A percentile compares a stretch with the other conserved stretches of the same genome.
phyloP scores from a whole-genome alignment of 2,329 filamentous ascomycete genomes.

The Colletotrichum tofieldiae region DNA sequence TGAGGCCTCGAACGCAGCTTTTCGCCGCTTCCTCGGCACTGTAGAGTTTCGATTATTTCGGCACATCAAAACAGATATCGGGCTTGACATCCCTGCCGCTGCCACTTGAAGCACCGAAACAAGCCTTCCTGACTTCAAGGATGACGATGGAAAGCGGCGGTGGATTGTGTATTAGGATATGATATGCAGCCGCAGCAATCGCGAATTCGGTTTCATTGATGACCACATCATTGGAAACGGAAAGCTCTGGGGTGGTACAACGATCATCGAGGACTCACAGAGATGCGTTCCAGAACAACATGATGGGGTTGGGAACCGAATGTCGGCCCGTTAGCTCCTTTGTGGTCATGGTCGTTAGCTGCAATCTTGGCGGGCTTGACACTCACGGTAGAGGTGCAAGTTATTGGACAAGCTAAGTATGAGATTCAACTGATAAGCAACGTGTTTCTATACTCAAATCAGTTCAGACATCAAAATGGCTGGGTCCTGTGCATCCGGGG shows the following conservation, averaged over 20 bases:
- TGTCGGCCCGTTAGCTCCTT: not conserved
- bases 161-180: constrained; percentile 50
- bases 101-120: no score
- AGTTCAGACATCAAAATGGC: not conserved
- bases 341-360: not conserved
- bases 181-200: constrained; percentile 60
- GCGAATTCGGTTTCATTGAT: constrained; percentile 66
- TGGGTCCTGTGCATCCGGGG: not conserved
- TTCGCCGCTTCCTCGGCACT: no score
- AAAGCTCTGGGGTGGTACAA: constrained; percentile 56
- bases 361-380: not conserved
- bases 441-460: not conserved
- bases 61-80: no score
- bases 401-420: not conserved
- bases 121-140: constrained; percentile 46
- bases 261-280: constrained; percentile 54
- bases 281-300: no score
- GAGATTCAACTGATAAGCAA: not conserved
- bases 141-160: constrained; percentile 48
- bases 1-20: no score
- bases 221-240: constrained; percentile 54
- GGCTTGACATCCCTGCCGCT: no score
- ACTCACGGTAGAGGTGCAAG: not conserved
- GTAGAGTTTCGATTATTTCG: no score
- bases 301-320: no score